phyloP scores from a whole-genome alignment of 2,329 filamentous ascomycete genomes.

The Microdochium trichocladiopsis region DNA sequence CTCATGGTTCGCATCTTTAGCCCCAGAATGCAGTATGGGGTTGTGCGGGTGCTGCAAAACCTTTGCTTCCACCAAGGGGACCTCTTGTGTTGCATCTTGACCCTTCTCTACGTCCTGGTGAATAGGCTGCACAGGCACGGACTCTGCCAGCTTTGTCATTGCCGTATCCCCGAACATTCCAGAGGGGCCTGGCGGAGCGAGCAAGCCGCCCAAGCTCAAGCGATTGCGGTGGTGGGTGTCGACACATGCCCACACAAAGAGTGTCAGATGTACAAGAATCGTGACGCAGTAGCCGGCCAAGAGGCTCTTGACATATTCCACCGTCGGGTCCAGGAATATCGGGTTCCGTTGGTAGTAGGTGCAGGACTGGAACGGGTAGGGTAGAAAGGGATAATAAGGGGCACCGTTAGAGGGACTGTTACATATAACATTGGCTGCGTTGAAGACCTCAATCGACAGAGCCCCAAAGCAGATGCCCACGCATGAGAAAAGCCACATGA shows the following conservation, averaged over 20 bases:
- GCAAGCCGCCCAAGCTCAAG: not conserved
- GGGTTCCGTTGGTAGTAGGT: slow-evolving; percentile 7
- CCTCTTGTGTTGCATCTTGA: not conserved
- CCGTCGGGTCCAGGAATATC: slow-evolving; percentile 3
- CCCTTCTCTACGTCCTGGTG: not conserved
- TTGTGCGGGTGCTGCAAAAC: not conserved
- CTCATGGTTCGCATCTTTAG: not conserved
- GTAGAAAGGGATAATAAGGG: too few species aligned
- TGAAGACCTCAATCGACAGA: slow-evolving; percentile 1
- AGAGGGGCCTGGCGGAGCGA: not conserved
- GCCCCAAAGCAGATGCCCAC: slow-evolving; percentile 12
- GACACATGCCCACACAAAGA: slow-evolving; percentile 47
- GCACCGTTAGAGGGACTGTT: too few species aligned
- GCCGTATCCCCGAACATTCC: not conserved
- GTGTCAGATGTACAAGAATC: slow-evolving; percentile 74
- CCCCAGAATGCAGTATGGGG: not conserved
- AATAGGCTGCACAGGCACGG: not conserved
- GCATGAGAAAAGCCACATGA: slow-evolving; percentile 16
- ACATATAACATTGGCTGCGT: not conserved
- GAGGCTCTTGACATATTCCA: slow-evolving; percentile 36
- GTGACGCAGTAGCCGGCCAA: slow-evolving; percentile 70
- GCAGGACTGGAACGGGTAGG: too few species aligned
- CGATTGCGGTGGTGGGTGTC: slow-evolving; percentile 20
- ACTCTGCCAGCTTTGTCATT: not conserved
- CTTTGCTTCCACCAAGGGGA: not conserved